Percentiles rank a stretch among this genome's conserved stretches.
These are phyloP conservation scores for Claviceps sp. DNA, from an alignment of 2,329 filamentous ascomycete genomes.

Conservation along the genomic window DNA sequence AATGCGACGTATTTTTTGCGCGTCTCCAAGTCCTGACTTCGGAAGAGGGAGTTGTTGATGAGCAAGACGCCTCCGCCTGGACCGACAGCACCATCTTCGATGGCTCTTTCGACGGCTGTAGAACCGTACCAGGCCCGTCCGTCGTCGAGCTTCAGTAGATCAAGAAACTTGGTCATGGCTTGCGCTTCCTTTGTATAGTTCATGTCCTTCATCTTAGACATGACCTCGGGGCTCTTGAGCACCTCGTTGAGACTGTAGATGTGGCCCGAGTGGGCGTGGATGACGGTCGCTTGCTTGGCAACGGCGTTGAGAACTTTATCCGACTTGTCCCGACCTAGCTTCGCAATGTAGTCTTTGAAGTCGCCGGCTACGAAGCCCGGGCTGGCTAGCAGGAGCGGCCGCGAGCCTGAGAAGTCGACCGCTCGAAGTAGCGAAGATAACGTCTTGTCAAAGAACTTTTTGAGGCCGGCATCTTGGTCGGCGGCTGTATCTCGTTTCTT, in stretches of 20 bases:
- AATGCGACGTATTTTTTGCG: slow-evolving; percentile 71
- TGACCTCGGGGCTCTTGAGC: slow-evolving; percentile 66
- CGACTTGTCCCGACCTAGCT: slow-evolving; percentile 39
- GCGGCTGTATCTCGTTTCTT: slow-evolving; percentile 52
- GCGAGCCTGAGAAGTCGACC: slow-evolving; percentile 56
- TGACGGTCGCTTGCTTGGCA: slow-evolving; percentile 51
- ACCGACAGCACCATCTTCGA: slow-evolving; percentile 79
- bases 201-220: slow-evolving; percentile 66
- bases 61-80: slow-evolving; percentile 73
- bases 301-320: slow-evolving; percentile 59
- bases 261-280: slow-evolving; percentile 76
- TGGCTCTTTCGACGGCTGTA: slow-evolving; percentile 66
- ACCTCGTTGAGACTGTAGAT: slow-evolving; percentile 81
- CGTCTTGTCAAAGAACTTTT: slow-evolving; percentile 61
- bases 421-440: slow-evolving; percentile 64
- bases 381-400: slow-evolving; percentile 71
- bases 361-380: slow-evolving; percentile 76
- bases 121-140: slow-evolving; percentile 84
- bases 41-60: slow-evolving; percentile 77
- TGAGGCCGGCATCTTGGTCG: slow-evolving; percentile 58
- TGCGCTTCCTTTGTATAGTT: slow-evolving; percentile 76
- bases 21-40: slow-evolving; percentile 63
- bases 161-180: slow-evolving; percentile 73
- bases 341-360: slow-evolving; percentile 62
- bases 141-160: slow-evolving; percentile 68